Conservation (phyloP, 768 basidiomycete species). For the Amanita subjunquillea region DNA sequence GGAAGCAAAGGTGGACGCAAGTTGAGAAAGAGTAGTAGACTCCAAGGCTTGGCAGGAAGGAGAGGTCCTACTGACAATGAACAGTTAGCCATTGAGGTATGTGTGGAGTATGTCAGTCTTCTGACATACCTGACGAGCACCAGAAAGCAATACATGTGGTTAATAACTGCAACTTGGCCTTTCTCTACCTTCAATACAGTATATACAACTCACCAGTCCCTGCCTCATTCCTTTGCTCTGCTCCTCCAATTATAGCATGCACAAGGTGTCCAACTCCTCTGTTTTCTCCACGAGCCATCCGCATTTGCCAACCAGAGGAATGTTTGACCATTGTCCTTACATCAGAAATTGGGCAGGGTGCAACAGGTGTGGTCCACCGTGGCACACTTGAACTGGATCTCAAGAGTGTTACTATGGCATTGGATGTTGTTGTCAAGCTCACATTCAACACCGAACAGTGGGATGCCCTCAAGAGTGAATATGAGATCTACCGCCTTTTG, state of each 20-base stretch:
- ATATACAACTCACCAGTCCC: constrained; percentile 7
- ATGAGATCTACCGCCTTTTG: too few species aligned
- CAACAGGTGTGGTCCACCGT: too few species aligned
- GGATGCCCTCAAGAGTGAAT: too few species aligned
- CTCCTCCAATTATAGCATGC: constrained; percentile 6
- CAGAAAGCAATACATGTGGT: constrained; percentile 1
- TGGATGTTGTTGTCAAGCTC: too few species aligned
- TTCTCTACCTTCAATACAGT: constrained; percentile 7
- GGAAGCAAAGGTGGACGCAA: not conserved
- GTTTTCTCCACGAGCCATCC: constrained; percentile 9
- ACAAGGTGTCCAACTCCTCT: not conserved
- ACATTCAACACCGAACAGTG: too few species aligned
- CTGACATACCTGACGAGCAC: constrained; percentile 1
- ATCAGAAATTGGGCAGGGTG: constrained; percentile 12
- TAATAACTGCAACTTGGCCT: constrained; percentile 1
- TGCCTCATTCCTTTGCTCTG: constrained; percentile 6
- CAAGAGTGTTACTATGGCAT: too few species aligned
- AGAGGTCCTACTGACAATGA: constrained; percentile 6
- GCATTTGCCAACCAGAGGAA: constrained; percentile 7
- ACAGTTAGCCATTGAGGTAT: constrained; percentile 1
- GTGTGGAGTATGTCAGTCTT: constrained; percentile 6
- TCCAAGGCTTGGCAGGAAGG: constrained; percentile 8
- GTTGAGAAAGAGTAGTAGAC: constrained; percentile 1
- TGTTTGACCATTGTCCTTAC: constrained; percentile 10
- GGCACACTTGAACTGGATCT: too few species aligned